A percentile compares a stretch with the other conserved stretches of the same genome.
phyloP scores from a whole-genome alignment of 2,329 filamentous ascomycete genomes.

The Diaporthe vaccinii region DNA sequence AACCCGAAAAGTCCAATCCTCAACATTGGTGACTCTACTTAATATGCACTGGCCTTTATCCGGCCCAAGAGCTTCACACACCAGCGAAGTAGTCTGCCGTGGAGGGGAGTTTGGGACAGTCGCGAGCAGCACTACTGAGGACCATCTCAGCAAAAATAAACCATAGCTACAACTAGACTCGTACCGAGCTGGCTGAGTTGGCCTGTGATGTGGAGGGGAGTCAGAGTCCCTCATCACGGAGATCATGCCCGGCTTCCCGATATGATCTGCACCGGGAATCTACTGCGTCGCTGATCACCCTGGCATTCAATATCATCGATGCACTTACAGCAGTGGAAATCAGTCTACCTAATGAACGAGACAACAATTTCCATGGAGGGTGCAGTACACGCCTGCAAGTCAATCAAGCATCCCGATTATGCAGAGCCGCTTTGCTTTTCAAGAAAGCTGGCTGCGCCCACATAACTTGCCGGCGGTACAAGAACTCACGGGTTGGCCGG shows the following conservation, averaged over 20 bases:
- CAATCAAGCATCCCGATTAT: neutral
- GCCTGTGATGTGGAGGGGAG: neutral
- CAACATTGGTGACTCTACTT: neutral
- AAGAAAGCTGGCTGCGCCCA: neutral
- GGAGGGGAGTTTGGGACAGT: no score
- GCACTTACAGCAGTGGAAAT: neutral
- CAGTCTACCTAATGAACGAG: neutral
- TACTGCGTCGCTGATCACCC: constrained; percentile 2
- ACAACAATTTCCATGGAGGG: neutral
- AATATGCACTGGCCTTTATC: no score
- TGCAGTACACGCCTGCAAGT: neutral
- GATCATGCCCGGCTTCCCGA: neutral
- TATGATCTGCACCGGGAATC: constrained; percentile 5
- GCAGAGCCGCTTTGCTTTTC: neutral
- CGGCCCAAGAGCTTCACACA: neutral
- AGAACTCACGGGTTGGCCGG: neutral
- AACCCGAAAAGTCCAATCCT: neutral
- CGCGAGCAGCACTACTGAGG: neutral
- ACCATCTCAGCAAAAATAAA: neutral
- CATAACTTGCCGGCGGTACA: neutral
- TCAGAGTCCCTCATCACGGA: neutral
- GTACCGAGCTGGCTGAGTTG: neutral
- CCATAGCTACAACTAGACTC: neutral
- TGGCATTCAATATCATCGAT: neutral
- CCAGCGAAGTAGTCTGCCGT: neutral